Base-by-base conservation (phyloP, 306 rosid species). In the Ormosia semicastrata region DNA sequence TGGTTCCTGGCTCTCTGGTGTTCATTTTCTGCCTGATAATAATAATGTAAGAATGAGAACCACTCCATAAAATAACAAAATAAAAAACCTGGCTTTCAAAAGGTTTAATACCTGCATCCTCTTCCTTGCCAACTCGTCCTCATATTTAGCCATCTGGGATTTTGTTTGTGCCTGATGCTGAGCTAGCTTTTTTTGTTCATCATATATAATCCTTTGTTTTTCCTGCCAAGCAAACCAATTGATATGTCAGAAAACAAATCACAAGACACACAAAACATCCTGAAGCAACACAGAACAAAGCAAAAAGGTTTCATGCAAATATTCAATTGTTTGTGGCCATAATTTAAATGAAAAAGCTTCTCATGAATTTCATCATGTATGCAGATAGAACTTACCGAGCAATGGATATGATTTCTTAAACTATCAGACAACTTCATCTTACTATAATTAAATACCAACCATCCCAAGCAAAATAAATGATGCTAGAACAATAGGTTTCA, bases 101-200 rank as follows among this genome's bases (percentile, higher is more conserved):
- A 80, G 80, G 67, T 59, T 80, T 44, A 85, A 54, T 72, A 84
- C 98, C 96, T 95, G 97, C 98, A 93, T 93, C 85, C 97, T 92
- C 90, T 86, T 92, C 90, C 93, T 93, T 50, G 97, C 90, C 83
- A 96, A 78, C 52, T 96, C 99, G 76, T 96, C 98, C 68, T 91
- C 96, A 68, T 93, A 96, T 50, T 90, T 92, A 79, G 98, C 98
- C 93, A 93, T 86, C 53, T 96, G 98, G 47, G 97, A 91, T 84
- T 96, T 96, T 18, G 92, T 89, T 84, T 96, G 98, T 24, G 96
- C 98, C 78, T 96, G 94, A 90, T 91, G 97, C 83, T 96, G 99
- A 39, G 92, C 92, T 11, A 96, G 89, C 84, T 96, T 96, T 78
- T 91, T 96, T 77, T 96, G 97, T 85, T 96, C 98, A 29, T 96